A percentile compares a stretch with the other conserved stretches of the same genome.
phyloP scores from a whole-genome alignment of 2,329 filamentous ascomycete species.

The Beauveria bassiana region DNA sequence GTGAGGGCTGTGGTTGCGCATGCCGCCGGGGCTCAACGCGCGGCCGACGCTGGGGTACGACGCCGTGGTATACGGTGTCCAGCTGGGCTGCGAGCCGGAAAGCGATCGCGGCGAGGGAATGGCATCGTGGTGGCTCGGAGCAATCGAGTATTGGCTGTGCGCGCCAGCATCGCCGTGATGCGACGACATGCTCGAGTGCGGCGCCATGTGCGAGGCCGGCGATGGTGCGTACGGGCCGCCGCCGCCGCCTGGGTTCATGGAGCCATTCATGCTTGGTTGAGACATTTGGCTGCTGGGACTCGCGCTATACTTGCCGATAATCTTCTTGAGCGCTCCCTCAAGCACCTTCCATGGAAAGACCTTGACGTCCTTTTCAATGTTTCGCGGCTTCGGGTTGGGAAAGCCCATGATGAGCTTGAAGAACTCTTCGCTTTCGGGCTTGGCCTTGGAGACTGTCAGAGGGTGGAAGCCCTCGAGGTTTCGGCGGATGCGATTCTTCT shows the following conservation, averaged over 20 bases:
- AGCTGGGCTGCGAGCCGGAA: conserved; percentile 38
- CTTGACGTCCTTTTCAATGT: conserved; percentile 99
- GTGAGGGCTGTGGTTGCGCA: conserved; percentile 29
- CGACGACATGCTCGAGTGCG: conserved; percentile 22
- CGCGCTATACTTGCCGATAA: conserved; percentile 89
- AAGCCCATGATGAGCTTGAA: conserved; percentile 99
- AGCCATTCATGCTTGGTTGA: conserved; percentile 33
- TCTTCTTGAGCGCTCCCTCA: conserved; percentile 84
- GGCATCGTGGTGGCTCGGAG: conserved; percentile 38
- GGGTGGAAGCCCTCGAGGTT: conserved; percentile 94
- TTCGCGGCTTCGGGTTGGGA: conserved; percentile 86
- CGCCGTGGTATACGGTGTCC: conserved; percentile 37
- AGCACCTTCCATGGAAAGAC: conserved; percentile 96
- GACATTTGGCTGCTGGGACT: conserved; percentile 33
- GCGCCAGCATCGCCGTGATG: conserved; percentile 21
- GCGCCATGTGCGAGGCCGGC: conserved; percentile 27
- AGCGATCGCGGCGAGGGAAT: conserved; percentile 47
- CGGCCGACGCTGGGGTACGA: conserved; percentile 29
- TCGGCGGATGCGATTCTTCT: conserved; percentile 95
- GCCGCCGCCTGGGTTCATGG: conserved; percentile 23
- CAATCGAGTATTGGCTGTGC: conserved; percentile 32
- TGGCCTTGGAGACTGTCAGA: conserved; percentile 86
- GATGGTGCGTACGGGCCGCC: conserved; percentile 34
- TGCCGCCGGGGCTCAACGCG: conserved; percentile 32
- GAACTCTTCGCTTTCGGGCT: conserved; percentile 88